Evolutionary conservation across 768 basidiomycete genomes (phyloP), one percentile per base, ranked within the genome.

Genomic region (Suillus alpinus): DNA sequence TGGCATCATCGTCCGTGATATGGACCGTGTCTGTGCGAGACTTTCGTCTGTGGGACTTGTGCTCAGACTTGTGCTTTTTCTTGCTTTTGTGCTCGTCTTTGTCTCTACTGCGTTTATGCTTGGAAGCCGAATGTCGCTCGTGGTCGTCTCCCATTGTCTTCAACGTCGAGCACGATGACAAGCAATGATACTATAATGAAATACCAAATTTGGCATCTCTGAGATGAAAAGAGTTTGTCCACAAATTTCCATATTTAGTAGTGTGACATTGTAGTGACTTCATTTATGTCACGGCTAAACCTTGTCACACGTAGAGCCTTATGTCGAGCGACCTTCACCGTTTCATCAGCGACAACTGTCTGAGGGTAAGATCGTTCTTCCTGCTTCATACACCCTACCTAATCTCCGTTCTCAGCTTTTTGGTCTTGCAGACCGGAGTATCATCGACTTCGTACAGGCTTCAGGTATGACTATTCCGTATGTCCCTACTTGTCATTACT

Each of bases 401-500:
- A n/a, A 65, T 56, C 6, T 7, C n/a, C 13, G 39, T 14, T 32
- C 62, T 14, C 66, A 93, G 91, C 83, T 94, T 66, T 89, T 95
- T 67, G 91, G 91, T 59, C 82, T 92, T 50, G 87, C 94, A 23
- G 91, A 96, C 75, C 81, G 82, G 64, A 92, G 85, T 65, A 92
- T 90, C 62, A 85, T 94, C 66, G 89, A 94, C 77, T 97, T 88
- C 73, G 88, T 97, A 39, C 79, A 92, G 72, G 92, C 92, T 53
- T 87, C 91, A 74, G 94, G 92, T 89, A 64, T 43, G 82, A 53
- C 32, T 7, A 46, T 31, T 52, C 44, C n/a, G 5, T 6, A 14
- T 12, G 16, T 29, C 41, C 60, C 41, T 47, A 32, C 53, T 37
- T 16, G 59, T 47, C 68, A 39, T 37, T 29, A 23, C 49, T 55